Conservation (phyloP, 2,329 filamentous ascomycete genomes). For the Colletotrichum lini region DNA sequence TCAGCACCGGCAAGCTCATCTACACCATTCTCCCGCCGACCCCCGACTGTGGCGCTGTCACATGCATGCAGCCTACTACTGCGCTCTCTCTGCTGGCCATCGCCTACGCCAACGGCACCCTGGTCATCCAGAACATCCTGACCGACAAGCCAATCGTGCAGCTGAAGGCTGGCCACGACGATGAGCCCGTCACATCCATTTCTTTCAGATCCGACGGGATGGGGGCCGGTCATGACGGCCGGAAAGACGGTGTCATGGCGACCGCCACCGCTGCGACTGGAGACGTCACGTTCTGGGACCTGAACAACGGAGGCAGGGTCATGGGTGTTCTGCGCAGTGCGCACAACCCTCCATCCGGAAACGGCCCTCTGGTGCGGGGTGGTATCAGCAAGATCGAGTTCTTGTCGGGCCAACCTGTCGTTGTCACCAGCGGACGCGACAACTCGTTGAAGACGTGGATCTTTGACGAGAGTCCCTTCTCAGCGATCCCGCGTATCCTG, state of each 20-base stretch:
- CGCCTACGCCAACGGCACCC: conserved; percentile 83
- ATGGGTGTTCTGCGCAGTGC: conserved; percentile 90
- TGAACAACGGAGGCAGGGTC: conserved; percentile 89
- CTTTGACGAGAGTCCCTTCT: conserved; percentile 93
- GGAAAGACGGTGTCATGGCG: conserved; percentile 91
- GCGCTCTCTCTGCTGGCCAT: conserved; percentile 90
- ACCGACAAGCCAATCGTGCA: conserved; percentile 81
- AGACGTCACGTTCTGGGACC: conserved; percentile 96
- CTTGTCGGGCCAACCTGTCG: conserved; percentile 87
- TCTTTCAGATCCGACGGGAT: conserved; percentile 91
- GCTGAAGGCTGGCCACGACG: conserved; percentile 76
- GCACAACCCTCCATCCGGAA: conserved; percentile 80
- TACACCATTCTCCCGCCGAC: conserved; percentile 88
- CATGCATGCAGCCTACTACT: conserved; percentile 86
- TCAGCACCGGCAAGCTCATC: conserved; percentile 91
- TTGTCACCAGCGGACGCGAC: conserved; percentile 91
- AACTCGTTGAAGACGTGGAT: conserved; percentile 98
- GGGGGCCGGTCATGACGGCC: conserved; percentile 90
- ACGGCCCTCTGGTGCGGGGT: conserved; percentile 72
- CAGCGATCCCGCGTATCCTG: conserved; percentile 85
- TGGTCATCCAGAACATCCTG: conserved; percentile 86
- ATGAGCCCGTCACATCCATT: conserved; percentile 82
- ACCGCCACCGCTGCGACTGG: conserved; percentile 85
- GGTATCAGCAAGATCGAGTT: conserved; percentile 93
- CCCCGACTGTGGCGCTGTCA: conserved; percentile 83